These are phyloP conservation scores for Daldinia caldariorum DNA, from an alignment of 495 filamentous ascomycete species.

Conservation along the genomic window DNA sequence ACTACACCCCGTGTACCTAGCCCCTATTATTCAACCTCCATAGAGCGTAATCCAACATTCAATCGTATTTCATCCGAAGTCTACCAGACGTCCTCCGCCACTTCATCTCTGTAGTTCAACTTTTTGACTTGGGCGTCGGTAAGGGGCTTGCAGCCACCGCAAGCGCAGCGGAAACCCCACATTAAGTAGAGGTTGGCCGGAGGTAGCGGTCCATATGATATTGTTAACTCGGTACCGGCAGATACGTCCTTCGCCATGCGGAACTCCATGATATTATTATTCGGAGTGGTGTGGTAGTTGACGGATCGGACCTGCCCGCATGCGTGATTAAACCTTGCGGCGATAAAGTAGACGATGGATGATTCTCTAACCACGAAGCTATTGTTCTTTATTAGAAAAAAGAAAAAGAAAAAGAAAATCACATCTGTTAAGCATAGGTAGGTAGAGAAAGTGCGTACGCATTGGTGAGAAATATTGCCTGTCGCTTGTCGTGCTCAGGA, in stretches of 20 bases:
- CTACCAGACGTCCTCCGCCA: not conserved
- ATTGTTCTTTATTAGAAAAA: not conserved
- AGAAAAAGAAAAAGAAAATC: too few relatives aligned
- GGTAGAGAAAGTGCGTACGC: too few relatives aligned
- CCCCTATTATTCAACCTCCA: not conserved
- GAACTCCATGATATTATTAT: slow-evolving; percentile 24
- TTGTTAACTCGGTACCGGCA: slow-evolving; percentile 47
- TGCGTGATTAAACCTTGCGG: slow-evolving; percentile 52
- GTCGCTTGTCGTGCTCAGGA: not conserved
- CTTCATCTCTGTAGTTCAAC: slow-evolving; percentile 1
- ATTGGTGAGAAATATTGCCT: slow-evolving; percentile 42
- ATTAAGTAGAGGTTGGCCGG: slow-evolving; percentile 39
- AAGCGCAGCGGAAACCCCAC: slow-evolving; percentile 50
- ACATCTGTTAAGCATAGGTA: too few relatives aligned
- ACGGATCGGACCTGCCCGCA: slow-evolving; percentile 42
- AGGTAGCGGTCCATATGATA: slow-evolving; percentile 45
- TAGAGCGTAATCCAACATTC: not conserved
- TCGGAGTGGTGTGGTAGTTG: slow-evolving; percentile 14
- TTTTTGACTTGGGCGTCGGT: slow-evolving; percentile 31
- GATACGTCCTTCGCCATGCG: slow-evolving; percentile 24
- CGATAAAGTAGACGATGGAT: slow-evolving; percentile 44
- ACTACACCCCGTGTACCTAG: not conserved
- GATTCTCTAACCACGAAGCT: slow-evolving; percentile 19
- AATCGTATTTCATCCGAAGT: not conserved
- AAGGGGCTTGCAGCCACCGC: slow-evolving; percentile 46